A percentile compares a stretch with the other conserved stretches of the same genome.
Evolutionary conservation across 768 basidiomycete genomes (phyloP).

Genomic region (Rubroboletus satanas): DNA sequence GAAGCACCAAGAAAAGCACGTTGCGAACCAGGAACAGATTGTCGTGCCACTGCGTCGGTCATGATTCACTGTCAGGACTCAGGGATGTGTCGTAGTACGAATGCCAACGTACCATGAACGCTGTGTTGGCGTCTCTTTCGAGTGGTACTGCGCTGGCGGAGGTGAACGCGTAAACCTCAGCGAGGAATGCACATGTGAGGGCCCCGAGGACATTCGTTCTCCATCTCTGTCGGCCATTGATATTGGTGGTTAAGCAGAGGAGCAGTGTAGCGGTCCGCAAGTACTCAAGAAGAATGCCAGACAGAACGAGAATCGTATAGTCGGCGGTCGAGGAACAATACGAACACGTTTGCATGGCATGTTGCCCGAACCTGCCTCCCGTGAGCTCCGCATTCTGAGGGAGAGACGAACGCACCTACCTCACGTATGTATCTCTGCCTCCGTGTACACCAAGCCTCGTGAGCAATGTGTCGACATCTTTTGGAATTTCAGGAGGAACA

Average conservation of each 20-base stretch:
- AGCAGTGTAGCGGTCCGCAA: conserved; percentile 53
- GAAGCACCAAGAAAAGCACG: conserved; percentile 54
- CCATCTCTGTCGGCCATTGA: conserved; percentile 40
- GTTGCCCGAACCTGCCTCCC: conserved; percentile 59
- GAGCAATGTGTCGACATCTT: conserved; percentile 49
- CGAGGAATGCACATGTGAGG: conserved; percentile 45
- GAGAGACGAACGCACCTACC: conserved; percentile 37
- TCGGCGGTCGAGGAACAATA: conserved; percentile 61
- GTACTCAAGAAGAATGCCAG: conserved; percentile 54
- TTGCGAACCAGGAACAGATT: conserved; percentile 51
- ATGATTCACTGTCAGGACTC: neutral
- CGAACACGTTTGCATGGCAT: conserved; percentile 57
- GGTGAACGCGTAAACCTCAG: conserved; percentile 52
- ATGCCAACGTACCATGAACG: conserved; percentile 38
- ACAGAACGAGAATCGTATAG: conserved; percentile 55
- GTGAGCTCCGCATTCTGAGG: neutral
- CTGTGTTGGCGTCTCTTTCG: conserved; percentile 34
- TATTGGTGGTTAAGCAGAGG: conserved; percentile 39
- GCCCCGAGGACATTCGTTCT: conserved; percentile 45
- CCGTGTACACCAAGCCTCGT: conserved; percentile 55
- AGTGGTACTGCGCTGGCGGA: conserved; percentile 47
- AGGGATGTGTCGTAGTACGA: neutral
- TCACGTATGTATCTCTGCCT: conserved; percentile 53
- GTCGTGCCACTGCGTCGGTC: conserved; percentile 62
- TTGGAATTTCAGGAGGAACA: conserved; percentile 35